Base-by-base conservation (phyloP, 2,329 filamentous ascomycete genomes). In the Trichophyton verrucosum region DNA sequence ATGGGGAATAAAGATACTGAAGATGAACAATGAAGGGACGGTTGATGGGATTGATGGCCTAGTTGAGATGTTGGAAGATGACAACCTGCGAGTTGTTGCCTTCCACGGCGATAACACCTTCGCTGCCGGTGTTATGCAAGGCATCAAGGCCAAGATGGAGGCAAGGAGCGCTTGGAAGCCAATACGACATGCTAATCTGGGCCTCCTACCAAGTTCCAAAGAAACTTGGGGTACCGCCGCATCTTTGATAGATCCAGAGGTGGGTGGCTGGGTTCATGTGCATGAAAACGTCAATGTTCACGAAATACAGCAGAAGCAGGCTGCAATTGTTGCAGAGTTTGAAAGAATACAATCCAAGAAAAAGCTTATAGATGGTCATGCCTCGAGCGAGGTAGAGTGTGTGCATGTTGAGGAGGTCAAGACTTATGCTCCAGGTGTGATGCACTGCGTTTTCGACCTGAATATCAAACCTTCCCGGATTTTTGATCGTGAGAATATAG, bases 81-180 rank as follows among this genome's bases (percentile, higher is more conserved):
- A 78, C 22, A 72, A 73, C 0, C 80, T 83, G 65, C 77, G 77
- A 60, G 85, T 90, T 42, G 70, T 88, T 0, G 79, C 90, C 1
- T 88, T 91, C 65, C 73, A 84, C 42, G 87, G 90, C 65, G 82
- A 86, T 69, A 91, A 91, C 66, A 71, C 71, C 33, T 74, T 76
- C 62, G 85, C 86, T 0, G 72, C 73, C 6, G 62, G 71, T 17
- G 73, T 76, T 60, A 69, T 77, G 65, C 67, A 66, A 27, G 66
- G 67, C 8, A 69, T 74, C 17, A 73, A 65, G 27, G 62, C 64
- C 2, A 62, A 61, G 9, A 72, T 74, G 64, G 63, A 72, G 61
- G 46, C 61, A 73, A 46, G 70, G 70, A 51, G 71, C 22, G 30
- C 53, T 6, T 73, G 70, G 71, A 68, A 65, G 55, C 68, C 68